Percentiles rank a stretch among this genome's conserved stretches.
Conservation (phyloP, 345 rosid genomes). For the Dipteronia dyeriana region DNA sequence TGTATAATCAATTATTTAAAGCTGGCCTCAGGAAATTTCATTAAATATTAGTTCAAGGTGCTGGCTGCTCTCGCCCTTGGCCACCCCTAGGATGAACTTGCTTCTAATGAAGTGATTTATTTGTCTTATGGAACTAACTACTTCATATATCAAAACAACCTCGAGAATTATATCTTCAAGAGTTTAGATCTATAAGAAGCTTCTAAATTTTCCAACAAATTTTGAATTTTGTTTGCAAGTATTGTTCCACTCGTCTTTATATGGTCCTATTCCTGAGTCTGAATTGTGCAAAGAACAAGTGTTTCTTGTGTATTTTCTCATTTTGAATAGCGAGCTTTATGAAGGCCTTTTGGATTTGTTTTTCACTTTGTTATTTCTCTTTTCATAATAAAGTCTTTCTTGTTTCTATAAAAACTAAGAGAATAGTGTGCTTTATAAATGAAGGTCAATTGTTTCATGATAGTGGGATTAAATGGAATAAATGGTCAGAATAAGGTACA, state of each 20-base stretch:
- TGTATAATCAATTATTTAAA: no score
- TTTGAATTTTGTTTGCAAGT: neutral
- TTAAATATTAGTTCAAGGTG: neutral
- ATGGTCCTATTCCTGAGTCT: neutral
- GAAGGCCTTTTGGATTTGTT: neutral
- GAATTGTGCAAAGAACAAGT: neutral
- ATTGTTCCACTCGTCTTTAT: neutral
- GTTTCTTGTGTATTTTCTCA: neutral
- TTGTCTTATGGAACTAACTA: neutral
- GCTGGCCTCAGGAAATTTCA: neutral
- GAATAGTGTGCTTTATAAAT: neutral
- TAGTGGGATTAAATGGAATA: neutral
- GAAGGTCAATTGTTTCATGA: neutral
- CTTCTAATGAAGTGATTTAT: neutral
- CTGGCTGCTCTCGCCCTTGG: neutral
- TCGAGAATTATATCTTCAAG: neutral
- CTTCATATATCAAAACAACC: neutral
- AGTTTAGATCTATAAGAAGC: neutral
- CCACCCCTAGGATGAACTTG: neutral
- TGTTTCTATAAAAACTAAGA: neutral
- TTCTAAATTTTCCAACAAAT: neutral
- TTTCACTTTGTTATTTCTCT: neutral
- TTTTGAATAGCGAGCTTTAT: neutral
- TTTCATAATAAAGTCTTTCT: neutral
- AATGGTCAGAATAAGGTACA: neutral